Evolutionary conservation across 2,329 filamentous ascomycete genomes (phyloP).

Genomic region (Xylariales sp.): DNA sequence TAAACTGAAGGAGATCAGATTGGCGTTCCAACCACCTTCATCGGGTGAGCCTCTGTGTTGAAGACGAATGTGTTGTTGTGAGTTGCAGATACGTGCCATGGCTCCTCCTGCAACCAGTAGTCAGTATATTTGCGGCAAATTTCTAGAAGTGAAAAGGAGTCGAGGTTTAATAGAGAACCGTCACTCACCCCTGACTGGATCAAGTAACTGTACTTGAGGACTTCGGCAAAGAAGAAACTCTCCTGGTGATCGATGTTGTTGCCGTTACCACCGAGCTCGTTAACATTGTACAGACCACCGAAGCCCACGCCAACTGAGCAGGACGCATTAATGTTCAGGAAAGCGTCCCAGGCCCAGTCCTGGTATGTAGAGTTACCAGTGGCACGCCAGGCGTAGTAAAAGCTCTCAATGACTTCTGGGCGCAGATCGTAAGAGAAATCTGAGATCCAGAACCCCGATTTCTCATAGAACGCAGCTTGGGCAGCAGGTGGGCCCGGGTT

Average conservation of each 20-base stretch:
- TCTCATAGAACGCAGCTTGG: conserved; percentile 56
- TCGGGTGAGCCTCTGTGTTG: conserved; percentile 38
- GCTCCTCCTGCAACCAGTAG: conserved; percentile 43
- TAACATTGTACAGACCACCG: conserved; percentile 63
- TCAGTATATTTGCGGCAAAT: too few species aligned
- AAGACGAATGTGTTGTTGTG: conserved; percentile 46
- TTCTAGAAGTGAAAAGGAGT: too few species aligned
- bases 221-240: conserved; percentile 85
- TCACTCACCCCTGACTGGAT: conserved; percentile 46
- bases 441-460: conserved; percentile 67
- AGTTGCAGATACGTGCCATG: conserved; percentile 42
- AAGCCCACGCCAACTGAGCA: conserved; percentile 61
- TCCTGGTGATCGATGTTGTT: conserved; percentile 70
- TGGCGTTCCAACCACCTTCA: conserved; percentile 21
- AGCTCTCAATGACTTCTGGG: conserved; percentile 78
- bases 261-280: conserved; percentile 53
- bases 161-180: too few species aligned
- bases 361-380: conserved; percentile 74
- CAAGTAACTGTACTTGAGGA: conserved; percentile 79
- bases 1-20: too few species aligned
- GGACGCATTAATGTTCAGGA: conserved; percentile 61
- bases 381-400: conserved; percentile 81
- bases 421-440: conserved; percentile 60
- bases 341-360: conserved; percentile 80
- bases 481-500: conserved; percentile 37